phyloP scores from a whole-genome alignment of 2,329 filamentous ascomycete species.

The Hypoxylon rubiginosum region DNA sequence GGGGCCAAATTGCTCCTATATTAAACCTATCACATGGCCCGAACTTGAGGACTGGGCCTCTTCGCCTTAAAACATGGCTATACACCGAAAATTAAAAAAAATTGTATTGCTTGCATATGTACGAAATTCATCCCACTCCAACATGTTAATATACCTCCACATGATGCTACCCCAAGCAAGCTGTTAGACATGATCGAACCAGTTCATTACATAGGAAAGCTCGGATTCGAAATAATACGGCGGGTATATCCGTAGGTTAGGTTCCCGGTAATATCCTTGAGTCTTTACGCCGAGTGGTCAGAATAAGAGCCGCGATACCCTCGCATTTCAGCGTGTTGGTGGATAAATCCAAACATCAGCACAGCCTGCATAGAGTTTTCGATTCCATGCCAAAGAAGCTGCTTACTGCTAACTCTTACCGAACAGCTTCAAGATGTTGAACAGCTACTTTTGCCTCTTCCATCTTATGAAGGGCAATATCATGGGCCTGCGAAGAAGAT shows the following conservation, averaged over 20 bases:
- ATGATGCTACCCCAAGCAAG: neutral
- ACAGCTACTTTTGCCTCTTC: constrained; percentile 32
- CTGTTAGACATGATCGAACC: neutral
- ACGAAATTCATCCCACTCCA: constrained; percentile 1
- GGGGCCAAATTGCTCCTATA: constrained; percentile 26
- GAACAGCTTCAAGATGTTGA: constrained; percentile 18
- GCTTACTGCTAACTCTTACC: neutral
- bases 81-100: constrained; percentile 30
- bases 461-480: constrained; percentile 36
- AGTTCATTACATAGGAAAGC: neutral
- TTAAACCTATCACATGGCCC: constrained; percentile 40
- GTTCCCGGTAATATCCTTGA: neutral
- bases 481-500: constrained; percentile 33
- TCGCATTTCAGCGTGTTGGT: neutral
- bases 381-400: neutral
- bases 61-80: constrained; percentile 20
- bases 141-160: neutral
- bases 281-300: neutral
- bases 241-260: constrained; percentile 10
- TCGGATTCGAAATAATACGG: neutral
- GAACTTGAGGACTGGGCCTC: constrained; percentile 6
- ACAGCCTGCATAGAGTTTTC: neutral
- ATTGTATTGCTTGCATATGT: constrained; percentile 29
- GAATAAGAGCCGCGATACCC: neutral
- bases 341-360: neutral